A percentile compares a stretch with the other conserved stretches of the same genome.
phyloP scores from a whole-genome alignment of 116 monocot genomes.

The Posidonia oceanica region DNA sequence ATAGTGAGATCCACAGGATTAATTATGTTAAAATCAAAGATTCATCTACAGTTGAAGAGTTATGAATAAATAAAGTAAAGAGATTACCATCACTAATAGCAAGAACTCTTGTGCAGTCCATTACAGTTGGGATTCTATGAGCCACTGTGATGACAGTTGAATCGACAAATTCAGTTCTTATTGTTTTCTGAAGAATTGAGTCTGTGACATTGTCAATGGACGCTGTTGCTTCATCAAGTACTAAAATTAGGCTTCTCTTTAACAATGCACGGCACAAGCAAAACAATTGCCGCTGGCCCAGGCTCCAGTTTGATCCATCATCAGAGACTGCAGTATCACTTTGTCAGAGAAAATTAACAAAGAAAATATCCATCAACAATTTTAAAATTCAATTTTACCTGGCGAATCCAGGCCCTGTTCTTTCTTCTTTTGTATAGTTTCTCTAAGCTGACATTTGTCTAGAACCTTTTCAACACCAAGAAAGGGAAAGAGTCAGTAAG shows the following conservation, averaged over 20 bases:
- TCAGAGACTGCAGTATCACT: constrained; percentile 17
- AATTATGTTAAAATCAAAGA: too few species aligned
- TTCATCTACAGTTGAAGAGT: too few species aligned
- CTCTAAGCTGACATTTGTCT: constrained; percentile 64
- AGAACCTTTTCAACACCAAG: constrained; percentile 27
- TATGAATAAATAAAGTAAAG: too few species aligned
- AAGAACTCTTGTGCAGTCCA: constrained; percentile 69
- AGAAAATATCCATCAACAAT: not conserved
- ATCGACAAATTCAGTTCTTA: constrained; percentile 46
- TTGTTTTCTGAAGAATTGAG: constrained; percentile 58
- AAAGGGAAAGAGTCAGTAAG: not conserved
- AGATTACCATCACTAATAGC: constrained; percentile 52
- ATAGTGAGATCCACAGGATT: too few species aligned
- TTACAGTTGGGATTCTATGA: constrained; percentile 67
- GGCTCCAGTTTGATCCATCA: constrained; percentile 78
- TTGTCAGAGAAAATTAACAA: not conserved
- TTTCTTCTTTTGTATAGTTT: constrained; percentile 46
- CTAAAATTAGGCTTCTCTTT: constrained; percentile 45
- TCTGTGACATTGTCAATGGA: constrained; percentile 74
- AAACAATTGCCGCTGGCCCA: constrained; percentile 67
- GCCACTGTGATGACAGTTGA: constrained; percentile 65
- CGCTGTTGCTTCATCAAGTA: constrained; percentile 77
- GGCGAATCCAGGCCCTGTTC: constrained; percentile 44
- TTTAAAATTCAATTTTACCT: constrained; percentile 21
- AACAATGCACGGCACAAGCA: constrained; percentile 60